Conservation (phyloP, 345 rosid species). For the Populus simonii region DNA sequence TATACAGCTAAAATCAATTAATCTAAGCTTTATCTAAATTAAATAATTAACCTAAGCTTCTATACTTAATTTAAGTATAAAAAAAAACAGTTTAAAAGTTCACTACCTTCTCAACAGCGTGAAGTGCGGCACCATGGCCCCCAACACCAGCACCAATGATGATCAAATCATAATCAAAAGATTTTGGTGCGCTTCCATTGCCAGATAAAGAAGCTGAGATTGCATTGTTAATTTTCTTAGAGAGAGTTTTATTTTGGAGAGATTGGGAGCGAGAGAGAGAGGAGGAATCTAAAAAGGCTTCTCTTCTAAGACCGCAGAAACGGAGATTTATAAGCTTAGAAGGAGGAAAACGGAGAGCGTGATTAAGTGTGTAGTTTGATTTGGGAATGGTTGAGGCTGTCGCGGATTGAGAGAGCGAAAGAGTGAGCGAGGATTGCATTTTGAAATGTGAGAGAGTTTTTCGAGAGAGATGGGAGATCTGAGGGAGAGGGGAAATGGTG, state of each 20-base stretch:
- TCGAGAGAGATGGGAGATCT: not conserved
- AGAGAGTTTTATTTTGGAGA: slow-evolving; percentile 14
- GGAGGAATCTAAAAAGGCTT: slow-evolving; percentile 44
- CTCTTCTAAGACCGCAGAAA: slow-evolving; percentile 76
- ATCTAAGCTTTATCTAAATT: no score
- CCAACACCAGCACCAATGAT: slow-evolving; percentile 98
- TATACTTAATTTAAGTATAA: no score
- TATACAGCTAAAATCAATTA: not conserved
- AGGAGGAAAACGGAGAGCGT: slow-evolving; percentile 12
- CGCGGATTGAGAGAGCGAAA: slow-evolving; percentile 43
- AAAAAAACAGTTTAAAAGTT: not conserved
- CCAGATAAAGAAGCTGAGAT: slow-evolving; percentile 36
- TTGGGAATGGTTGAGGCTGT: slow-evolving; percentile 25
- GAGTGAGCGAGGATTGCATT: slow-evolving; percentile 61
- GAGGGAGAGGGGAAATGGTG: slow-evolving; percentile 7
- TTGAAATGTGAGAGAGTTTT: slow-evolving; percentile 1
- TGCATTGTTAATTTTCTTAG: slow-evolving; percentile 7
- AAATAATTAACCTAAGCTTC: not conserved
- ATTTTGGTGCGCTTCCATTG: slow-evolving; percentile 64
- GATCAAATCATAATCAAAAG: slow-evolving; percentile 86
- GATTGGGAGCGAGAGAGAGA: slow-evolving; percentile 15
- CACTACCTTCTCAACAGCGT: slow-evolving; percentile 90
- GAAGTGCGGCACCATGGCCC: slow-evolving; percentile 96
- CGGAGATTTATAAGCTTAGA: slow-evolving; percentile 55
- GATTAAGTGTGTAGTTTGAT: slow-evolving; percentile 29